Conservation (phyloP, 1,139 yeast genomes). For the Candida tetrigidarum region DNA sequence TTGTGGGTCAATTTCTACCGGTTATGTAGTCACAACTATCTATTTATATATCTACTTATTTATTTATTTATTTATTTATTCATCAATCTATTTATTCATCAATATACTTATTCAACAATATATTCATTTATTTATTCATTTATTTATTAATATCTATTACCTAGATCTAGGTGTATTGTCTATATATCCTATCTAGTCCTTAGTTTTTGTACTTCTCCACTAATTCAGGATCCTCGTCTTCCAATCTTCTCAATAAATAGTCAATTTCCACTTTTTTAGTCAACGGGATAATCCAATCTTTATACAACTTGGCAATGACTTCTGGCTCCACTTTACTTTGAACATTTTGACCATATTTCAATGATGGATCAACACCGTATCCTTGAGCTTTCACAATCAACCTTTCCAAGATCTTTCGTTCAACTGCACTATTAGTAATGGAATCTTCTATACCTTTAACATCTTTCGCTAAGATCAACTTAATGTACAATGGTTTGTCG, state of each 20-base stretch:
- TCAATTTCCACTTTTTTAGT: conserved; percentile 96
- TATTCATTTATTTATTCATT: background rate
- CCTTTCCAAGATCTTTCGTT: conserved; percentile 78
- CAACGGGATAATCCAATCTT: conserved; percentile 87
- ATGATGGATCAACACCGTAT: conserved; percentile 88
- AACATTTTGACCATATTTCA: conserved; percentile 66
- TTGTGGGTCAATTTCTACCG: conserved; percentile 50
- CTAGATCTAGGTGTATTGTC: too few relatives aligned
- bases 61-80: conserved; percentile 8
- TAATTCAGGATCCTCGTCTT: conserved; percentile 45
- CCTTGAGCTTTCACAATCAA: conserved; percentile 78
- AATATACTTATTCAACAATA: conserved; percentile 7
- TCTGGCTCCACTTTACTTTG: conserved; percentile 85
- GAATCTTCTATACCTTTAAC: conserved; percentile 73
- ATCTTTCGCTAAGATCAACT: conserved; percentile 68
- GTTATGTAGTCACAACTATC: conserved; percentile 19
- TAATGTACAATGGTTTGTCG: conserved; percentile 66
- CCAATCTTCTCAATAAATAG: conserved; percentile 81
- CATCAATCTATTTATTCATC: background rate
- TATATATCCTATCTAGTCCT: background rate
- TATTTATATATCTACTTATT: conserved; percentile 6
- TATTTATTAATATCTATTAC: background rate
- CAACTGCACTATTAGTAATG: conserved; percentile 88
- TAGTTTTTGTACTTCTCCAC: conserved; percentile 14
- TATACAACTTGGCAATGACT: conserved; percentile 78